phyloP scores from a whole-genome alignment of 2,329 filamentous ascomycete species.

The Xylariaceae sp. region DNA sequence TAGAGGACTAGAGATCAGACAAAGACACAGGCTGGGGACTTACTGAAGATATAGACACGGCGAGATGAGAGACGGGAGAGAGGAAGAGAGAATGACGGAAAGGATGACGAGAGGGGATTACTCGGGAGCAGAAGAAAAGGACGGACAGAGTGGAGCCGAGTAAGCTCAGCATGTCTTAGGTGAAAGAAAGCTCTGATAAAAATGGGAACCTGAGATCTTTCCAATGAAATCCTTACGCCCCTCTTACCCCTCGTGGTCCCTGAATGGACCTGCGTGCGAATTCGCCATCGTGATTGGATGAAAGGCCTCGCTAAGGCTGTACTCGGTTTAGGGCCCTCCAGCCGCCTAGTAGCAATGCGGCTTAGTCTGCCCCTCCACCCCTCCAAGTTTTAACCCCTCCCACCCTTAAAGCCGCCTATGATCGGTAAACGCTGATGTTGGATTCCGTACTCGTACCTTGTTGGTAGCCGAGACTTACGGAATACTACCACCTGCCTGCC shows the following conservation, averaged over 20 bases:
- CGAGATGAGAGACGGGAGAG: not conserved
- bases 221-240: not conserved
- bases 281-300: not conserved
- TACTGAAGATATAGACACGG: not conserved
- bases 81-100: not conserved
- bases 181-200: not conserved
- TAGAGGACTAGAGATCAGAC: not conserved
- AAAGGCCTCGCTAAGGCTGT: not conserved
- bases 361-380: not conserved
- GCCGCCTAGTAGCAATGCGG: not conserved
- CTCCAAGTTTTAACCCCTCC: not conserved
- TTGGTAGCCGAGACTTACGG: too few species aligned
- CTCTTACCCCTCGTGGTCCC: not conserved
- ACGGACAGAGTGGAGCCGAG: not conserved
- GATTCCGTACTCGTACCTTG: too few species aligned
- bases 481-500: too few species aligned
- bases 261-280: not conserved
- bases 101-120: not conserved
- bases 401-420: not conserved
- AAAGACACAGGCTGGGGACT: not conserved
- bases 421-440: not conserved
- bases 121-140: not conserved
- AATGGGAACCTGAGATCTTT: not conserved
- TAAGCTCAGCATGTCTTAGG: not conserved
- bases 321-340: not conserved